A percentile compares a stretch with the other conserved stretches of the same genome.
Evolutionary conservation across 148 eudicot genomes (phyloP).

Genomic region (Chenopodium album): DNA sequence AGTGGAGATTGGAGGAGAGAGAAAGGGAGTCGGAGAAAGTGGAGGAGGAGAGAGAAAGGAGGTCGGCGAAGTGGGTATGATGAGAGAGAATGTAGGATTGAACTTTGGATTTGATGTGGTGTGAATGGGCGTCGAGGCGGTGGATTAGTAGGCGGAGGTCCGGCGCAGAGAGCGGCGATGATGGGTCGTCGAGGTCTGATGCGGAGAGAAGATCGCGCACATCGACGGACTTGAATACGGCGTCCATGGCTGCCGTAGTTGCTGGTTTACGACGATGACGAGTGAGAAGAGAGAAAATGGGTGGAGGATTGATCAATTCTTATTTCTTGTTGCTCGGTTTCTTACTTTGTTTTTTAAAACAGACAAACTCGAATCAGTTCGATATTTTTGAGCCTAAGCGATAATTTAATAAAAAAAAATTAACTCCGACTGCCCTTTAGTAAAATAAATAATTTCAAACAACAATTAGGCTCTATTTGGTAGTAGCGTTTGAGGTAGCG

Average conservation of each 20-base stretch:
- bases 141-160: conserved; percentile 90
- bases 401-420: too few species aligned
- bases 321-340: too few species aligned
- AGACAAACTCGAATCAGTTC: too few species aligned
- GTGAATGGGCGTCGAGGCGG: conserved; percentile 63
- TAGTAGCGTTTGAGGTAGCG: too few species aligned
- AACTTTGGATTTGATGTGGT: conserved; percentile 70
- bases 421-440: too few species aligned
- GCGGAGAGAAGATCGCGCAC: conserved; percentile 68
- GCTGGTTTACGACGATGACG: background rate
- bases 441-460: too few species aligned
- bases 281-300: background rate
- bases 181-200: conserved; percentile 41
- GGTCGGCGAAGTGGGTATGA: conserved; percentile 57
- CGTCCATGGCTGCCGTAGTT: conserved; percentile 49
- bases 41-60: conserved; percentile 57
- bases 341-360: too few species aligned
- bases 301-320: too few species aligned
- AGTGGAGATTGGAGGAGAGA: conserved; percentile 42
- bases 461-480: too few species aligned
- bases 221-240: conserved; percentile 49
- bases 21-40: conserved; percentile 38
- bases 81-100: conserved; percentile 58
- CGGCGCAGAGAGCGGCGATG: conserved; percentile 82
- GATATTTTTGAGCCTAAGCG: too few species aligned